These are phyloP conservation scores for Chrysoporthe austroafricana DNA, from an alignment of 2,329 filamentous ascomycete species.

Conservation along the genomic window DNA sequence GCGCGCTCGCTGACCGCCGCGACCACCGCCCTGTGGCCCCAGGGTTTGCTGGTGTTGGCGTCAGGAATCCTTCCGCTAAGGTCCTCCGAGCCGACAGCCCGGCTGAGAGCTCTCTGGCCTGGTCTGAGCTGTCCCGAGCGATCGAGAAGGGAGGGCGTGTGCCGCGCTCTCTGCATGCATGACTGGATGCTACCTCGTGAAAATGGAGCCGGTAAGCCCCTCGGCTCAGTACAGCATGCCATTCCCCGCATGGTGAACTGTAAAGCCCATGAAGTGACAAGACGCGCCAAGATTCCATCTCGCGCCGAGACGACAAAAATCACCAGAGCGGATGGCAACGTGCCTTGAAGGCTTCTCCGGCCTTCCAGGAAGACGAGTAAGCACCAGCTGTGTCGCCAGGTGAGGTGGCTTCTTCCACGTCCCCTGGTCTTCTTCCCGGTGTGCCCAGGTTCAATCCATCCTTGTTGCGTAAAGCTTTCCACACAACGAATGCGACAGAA, in stretches of 20 bases:
- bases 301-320: neutral
- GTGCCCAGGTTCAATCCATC: neutral
- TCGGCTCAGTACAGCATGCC: neutral
- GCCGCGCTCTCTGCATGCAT: neutral
- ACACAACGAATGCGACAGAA: neutral
- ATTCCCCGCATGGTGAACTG: too few relatives aligned
- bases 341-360: neutral
- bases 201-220: neutral
- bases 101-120: too few relatives aligned
- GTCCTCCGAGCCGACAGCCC: too few relatives aligned
- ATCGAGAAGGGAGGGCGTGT: too few relatives aligned
- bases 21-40: too few relatives aligned
- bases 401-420: neutral
- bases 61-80: too few relatives aligned
- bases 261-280: neutral
- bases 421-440: neutral
- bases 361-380: neutral
- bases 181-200: conserved; percentile 9
- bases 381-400: neutral
- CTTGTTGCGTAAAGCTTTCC: neutral
- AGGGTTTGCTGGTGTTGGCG: too few relatives aligned
- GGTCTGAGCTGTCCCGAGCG: too few relatives aligned
- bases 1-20: too few relatives aligned
- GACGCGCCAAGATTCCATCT: neutral
- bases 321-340: too few relatives aligned